These are phyloP conservation scores for Mortierella sp. DNA, from an alignment of 371 early-diverging fungal species.

Conservation along the genomic window DNA sequence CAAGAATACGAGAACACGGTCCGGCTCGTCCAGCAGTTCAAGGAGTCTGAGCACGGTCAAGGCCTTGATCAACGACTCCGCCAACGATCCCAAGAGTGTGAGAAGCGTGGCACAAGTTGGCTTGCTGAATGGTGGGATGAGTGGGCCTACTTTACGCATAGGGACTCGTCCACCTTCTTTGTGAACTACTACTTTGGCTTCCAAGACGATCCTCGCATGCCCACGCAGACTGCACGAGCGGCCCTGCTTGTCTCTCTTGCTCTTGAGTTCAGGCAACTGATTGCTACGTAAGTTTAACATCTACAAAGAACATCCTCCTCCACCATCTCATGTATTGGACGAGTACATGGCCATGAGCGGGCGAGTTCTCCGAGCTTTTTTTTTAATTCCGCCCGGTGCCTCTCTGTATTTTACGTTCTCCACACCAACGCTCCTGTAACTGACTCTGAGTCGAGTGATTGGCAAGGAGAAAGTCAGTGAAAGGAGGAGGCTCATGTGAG, in stretches of 20 bases:
- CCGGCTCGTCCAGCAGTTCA: slow-evolving; percentile 73
- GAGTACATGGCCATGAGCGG: too few relatives aligned
- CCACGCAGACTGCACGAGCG: slow-evolving; percentile 51
- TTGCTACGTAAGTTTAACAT: slow-evolving; percentile 40
- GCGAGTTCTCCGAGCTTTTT: too few relatives aligned
- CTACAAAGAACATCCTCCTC: too few relatives aligned
- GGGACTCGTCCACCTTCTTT: slow-evolving; percentile 50
- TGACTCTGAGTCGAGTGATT: too few relatives aligned
- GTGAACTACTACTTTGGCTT: slow-evolving; percentile 54
- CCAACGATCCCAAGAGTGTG: slow-evolving; percentile 66
- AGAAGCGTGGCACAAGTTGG: slow-evolving; percentile 50
- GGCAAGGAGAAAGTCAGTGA: too few relatives aligned
- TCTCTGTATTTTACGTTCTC: too few relatives aligned
- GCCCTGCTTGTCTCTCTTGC: slow-evolving; percentile 50
- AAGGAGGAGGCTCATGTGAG: too few relatives aligned
- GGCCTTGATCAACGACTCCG: slow-evolving; percentile 81
- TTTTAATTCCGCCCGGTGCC: too few relatives aligned
- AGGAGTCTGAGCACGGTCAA: slow-evolving; percentile 73
- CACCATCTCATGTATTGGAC: too few relatives aligned
- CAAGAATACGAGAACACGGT: slow-evolving; percentile 75
- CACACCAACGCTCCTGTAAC: too few relatives aligned
- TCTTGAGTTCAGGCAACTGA: slow-evolving; percentile 47
- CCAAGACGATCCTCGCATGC: slow-evolving; percentile 51
- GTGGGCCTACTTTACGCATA: slow-evolving; percentile 52
- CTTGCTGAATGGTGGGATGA: slow-evolving; percentile 54